Percentiles rank a stretch among this genome's conserved stretches.
phyloP scores from a whole-genome alignment of 768 basidiomycete species.

The Hysterangium stoloniferum region DNA sequence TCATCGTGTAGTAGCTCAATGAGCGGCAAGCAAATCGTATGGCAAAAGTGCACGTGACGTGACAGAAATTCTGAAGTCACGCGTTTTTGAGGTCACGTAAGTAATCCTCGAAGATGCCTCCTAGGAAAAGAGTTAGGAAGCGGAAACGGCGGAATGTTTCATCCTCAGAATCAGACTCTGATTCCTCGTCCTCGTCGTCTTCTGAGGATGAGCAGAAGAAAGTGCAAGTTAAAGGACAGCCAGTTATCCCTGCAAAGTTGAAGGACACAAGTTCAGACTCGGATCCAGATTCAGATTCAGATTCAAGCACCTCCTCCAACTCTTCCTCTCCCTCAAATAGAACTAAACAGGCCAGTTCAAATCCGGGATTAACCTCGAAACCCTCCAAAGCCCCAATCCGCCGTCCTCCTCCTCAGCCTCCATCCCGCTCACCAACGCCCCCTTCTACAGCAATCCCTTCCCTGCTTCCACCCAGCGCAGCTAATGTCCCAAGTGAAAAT shows the following conservation, averaged over 20 bases:
- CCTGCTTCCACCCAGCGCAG: slow-evolving; percentile 37
- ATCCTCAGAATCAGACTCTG: slow-evolving; percentile 2
- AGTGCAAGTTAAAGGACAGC: not conserved
- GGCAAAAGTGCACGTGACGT: no score
- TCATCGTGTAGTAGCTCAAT: no score
- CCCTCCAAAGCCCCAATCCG: not conserved
- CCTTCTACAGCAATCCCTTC: slow-evolving; percentile 39
- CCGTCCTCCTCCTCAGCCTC: no score
- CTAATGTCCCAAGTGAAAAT: slow-evolving; percentile 27
- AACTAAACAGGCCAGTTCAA: no score
- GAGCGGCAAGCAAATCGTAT: no score
- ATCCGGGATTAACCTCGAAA: no score
- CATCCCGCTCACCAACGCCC: slow-evolving; percentile 28
- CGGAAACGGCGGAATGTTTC: slow-evolving; percentile 10
- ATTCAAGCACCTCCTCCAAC: not conserved
- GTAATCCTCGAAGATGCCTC: not conserved
- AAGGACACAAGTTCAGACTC: not conserved
- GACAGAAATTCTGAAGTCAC: no score
- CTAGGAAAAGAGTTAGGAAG: slow-evolving; percentile 7
- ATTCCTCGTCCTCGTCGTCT: slow-evolving; percentile 1
- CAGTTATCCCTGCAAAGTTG: not conserved
- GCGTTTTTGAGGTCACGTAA: not conserved
- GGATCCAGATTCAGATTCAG: slow-evolving; percentile 3
- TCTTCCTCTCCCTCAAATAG: not conserved
- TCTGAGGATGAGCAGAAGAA: not conserved